Conservation (phyloP, 106 monocot species). For the Dendrobium huoshanense region DNA sequence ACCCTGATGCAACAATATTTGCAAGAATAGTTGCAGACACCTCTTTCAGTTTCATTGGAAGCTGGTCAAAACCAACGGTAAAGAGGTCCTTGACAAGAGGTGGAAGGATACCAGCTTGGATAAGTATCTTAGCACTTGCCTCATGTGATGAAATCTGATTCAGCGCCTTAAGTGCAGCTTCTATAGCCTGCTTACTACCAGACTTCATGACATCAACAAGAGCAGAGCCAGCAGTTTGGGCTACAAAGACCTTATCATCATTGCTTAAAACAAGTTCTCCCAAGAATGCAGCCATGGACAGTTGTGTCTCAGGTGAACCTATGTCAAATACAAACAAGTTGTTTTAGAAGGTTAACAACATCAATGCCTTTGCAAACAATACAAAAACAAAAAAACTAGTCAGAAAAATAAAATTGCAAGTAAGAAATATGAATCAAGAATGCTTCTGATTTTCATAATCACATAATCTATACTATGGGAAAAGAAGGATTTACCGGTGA, state of each 20-base stretch:
- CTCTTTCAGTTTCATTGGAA: conserved; percentile 67
- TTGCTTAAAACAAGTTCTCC: conserved; percentile 78
- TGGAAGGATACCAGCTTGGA: conserved; percentile 56
- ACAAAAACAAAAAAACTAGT: neutral
- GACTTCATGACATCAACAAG: conserved; percentile 68
- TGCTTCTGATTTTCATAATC: too few species aligned
- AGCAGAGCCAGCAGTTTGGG: conserved; percentile 51
- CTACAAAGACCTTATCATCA: conserved; percentile 64
- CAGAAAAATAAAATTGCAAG: neutral
- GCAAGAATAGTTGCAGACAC: conserved; percentile 62
- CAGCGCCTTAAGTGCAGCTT: conserved; percentile 61
- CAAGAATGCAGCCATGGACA: conserved; percentile 62
- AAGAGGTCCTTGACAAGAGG: conserved; percentile 66
- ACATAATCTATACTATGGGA: too few species aligned
- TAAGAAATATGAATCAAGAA: too few species aligned
- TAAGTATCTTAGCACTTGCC: conserved; percentile 51
- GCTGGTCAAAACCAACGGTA: conserved; percentile 42
- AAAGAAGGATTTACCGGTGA: too few species aligned
- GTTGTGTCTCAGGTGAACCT: conserved; percentile 56
- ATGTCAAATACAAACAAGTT: neutral
- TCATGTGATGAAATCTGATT: conserved; percentile 71
- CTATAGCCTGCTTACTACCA: conserved; percentile 46
- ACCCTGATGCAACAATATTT: conserved; percentile 55
- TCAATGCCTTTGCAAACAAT: neutral
- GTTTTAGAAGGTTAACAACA: neutral